These are phyloP conservation scores for Aspergillus viridinutans DNA, from an alignment of 2,329 filamentous ascomycete genomes.

Conservation along the genomic window DNA sequence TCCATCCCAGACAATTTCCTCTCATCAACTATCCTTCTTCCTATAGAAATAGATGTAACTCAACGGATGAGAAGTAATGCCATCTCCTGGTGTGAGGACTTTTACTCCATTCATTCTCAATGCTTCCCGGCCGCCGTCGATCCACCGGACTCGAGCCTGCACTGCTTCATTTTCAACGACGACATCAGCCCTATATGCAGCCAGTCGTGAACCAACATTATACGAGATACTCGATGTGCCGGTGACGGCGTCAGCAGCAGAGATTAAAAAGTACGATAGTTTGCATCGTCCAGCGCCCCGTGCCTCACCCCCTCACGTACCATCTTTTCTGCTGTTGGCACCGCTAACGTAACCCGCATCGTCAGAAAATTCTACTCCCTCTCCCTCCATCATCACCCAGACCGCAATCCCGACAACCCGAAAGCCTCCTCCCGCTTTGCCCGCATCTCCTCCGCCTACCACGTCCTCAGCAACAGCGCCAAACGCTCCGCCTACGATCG, in stretches of 20 bases:
- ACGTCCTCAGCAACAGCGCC: constrained; percentile 64
- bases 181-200: constrained; percentile 16
- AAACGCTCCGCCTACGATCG: constrained; percentile 81
- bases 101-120: constrained; percentile 3
- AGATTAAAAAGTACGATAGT: constrained; percentile 72
- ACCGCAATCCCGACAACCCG: constrained; percentile 77
- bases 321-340: background rate
- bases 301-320: background rate
- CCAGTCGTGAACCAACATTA: constrained; percentile 54
- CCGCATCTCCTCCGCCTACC: constrained; percentile 78
- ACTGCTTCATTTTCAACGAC: constrained; percentile 45
- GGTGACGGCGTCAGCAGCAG: constrained; percentile 62
- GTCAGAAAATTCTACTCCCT: constrained; percentile 73
- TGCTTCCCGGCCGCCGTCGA: constrained; percentile 3
- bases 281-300: background rate
- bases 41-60: constrained; percentile 5
- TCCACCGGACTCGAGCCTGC: background rate
- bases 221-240: constrained; percentile 79
- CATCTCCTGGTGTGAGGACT: constrained; percentile 17
- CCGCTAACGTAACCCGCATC: background rate
- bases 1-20: background rate
- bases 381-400: constrained; percentile 88
- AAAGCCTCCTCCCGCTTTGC: constrained; percentile 71
- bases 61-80: constrained; percentile 17
- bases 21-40: background rate